Conservation (phyloP, 345 rosid genomes). For the Turnera subulata region DNA sequence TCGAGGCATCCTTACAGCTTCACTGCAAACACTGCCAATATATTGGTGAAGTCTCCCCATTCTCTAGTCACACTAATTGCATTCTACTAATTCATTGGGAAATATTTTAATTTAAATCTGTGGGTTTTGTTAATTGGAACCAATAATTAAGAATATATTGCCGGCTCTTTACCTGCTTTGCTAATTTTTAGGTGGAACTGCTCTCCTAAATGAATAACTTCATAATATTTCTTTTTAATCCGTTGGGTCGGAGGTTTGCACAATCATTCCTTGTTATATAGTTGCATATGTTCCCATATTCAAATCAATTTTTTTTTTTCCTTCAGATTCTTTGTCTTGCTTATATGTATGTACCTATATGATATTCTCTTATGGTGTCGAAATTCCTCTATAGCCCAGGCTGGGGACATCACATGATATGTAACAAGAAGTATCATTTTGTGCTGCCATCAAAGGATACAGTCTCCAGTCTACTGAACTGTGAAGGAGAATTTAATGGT, state of each 20-base stretch:
- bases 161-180: no score
- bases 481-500: conserved; percentile 24
- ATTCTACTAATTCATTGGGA: background rate
- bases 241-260: no score
- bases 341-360: no score
- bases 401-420: conserved; percentile 78
- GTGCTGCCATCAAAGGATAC: conserved; percentile 67
- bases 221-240: no score
- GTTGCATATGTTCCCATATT: no score
- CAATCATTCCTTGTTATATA: no score
- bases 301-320: background rate
- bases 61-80: background rate
- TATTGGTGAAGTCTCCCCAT: conserved; percentile 57
- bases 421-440: conserved; percentile 91
- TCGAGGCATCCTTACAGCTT: conserved; percentile 45
- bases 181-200: no score
- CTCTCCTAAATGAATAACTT: no score
- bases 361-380: background rate
- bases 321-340: background rate
- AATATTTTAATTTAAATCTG: no score
- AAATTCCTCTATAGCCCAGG: conserved; percentile 38
- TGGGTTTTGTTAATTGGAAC: no score
- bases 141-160: no score
- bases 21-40: conserved; percentile 79
- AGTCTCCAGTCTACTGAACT: conserved; percentile 37